Conservation (phyloP, 2,329 filamentous ascomycete genomes). For the Dactylellina cionopaga region DNA sequence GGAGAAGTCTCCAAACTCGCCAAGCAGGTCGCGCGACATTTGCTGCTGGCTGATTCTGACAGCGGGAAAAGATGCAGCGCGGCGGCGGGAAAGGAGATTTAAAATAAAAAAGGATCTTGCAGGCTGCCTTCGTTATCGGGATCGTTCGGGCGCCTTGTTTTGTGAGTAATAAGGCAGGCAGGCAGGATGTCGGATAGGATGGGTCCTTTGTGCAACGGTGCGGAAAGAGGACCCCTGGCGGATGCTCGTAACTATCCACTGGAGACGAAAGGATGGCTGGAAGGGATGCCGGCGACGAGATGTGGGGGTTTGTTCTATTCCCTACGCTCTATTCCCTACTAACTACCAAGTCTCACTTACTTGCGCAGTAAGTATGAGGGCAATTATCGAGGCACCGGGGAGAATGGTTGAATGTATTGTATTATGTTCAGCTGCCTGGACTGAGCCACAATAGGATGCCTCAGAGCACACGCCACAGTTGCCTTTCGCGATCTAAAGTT, state of each 20-base stretch:
- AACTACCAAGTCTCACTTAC: too few species aligned
- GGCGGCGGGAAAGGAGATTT: neutral
- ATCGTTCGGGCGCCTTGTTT: neutral
- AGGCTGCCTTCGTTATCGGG: neutral
- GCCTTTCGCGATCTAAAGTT: too few species aligned
- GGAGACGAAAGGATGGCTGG: neutral
- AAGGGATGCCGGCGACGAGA: neutral
- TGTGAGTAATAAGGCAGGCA: too few species aligned
- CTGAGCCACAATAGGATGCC: neutral
- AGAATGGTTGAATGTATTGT: too few species aligned
- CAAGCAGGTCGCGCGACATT: constrained; percentile 46
- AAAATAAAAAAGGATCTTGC: neutral
- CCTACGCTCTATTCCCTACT: too few species aligned
- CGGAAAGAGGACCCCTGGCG: neutral
- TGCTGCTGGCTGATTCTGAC: neutral
- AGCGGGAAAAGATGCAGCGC: neutral
- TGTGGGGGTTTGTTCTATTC: too few species aligned
- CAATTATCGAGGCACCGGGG: too few species aligned
- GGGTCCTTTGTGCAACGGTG: constrained; percentile 1
- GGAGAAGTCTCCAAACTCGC: constrained; percentile 37
- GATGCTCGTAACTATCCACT: neutral
- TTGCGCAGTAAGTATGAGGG: too few species aligned
- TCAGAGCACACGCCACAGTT: too few species aligned
- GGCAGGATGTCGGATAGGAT: neutral
- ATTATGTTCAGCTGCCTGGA: neutral